Evolutionary conservation across 208 protist genomes (phyloP), one percentile per base, ranked within the genome.

Genomic region (Trypanosoma vivax): DNA sequence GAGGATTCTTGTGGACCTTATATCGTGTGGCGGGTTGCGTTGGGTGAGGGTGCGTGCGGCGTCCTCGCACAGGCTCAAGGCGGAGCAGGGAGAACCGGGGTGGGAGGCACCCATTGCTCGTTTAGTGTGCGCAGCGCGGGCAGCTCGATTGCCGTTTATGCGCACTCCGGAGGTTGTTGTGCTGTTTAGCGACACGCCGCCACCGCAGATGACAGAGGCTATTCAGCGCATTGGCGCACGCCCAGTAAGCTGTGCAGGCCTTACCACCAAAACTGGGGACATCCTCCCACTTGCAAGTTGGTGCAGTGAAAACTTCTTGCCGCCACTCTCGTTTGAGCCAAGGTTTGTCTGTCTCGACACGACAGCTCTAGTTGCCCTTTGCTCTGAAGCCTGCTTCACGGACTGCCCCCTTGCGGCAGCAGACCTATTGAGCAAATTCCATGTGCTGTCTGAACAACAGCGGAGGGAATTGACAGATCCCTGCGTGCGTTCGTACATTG

Each of bases 281-380:
- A 16, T 7, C 14, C 10, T 2, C 19, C 10, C 29, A 43, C 4
- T 21, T 23, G 5, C 16, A 21, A 24, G 23, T 13, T 60, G 46
- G 43, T 10, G 13, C 1, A 10, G 28, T 21, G 1, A 16, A 21
- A n/a, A 60, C 5, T 60, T 59, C 48, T 50, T 78, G 16, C 60
- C 65, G 10, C 45, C 56, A 1, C 27, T 62, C 6, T 21, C 23
- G 11, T 47, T 51, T 16, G 13, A 16, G 5, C 49, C 65, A 1
- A 19, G 18, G 16, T 68, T 83, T 49, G 39, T 90, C 9, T 83
- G 75, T 63, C 61, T 90, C 21, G 82, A 90, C 51, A 83, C 75
- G 11, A 90, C 82, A 0, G 73, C 77, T 5, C 51, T 90, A n/a
- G 75, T 90, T 13, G 71, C 74, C 5, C 31, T 90, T n/a, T 84